Evolutionary conservation across 768 basidiomycete genomes (phyloP).

Genomic region (Xerocomellus amylosporus): DNA sequence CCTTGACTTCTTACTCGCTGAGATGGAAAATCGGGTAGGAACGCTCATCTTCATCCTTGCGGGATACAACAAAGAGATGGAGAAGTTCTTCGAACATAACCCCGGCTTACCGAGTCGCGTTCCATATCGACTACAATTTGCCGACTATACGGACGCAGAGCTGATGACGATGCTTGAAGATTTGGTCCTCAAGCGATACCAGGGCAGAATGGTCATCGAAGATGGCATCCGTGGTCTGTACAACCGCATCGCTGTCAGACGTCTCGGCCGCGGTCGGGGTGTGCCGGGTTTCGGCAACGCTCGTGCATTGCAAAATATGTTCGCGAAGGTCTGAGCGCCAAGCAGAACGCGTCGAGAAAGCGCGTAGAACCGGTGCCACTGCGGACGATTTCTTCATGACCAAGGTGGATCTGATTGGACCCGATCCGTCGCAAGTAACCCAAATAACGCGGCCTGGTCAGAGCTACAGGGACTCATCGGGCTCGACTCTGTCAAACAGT

Average conservation of each 20-base stretch:
- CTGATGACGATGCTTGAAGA: conserved; percentile 53
- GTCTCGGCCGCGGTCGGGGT: conserved; percentile 15
- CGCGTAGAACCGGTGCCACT: conserved; percentile 37
- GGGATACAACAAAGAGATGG: conserved; percentile 71
- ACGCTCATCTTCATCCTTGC: conserved; percentile 67
- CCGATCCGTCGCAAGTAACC: conserved; percentile 51
- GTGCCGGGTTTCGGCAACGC: conserved; percentile 65
- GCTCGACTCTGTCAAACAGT: conserved; percentile 53
- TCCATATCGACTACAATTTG: conserved; percentile 56
- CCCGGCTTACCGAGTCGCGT: conserved; percentile 69
- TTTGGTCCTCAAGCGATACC: conserved; percentile 44
- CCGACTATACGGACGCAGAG: conserved; percentile 59
- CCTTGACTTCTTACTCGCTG: conserved; percentile 66
- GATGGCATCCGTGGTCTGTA: conserved; percentile 54
- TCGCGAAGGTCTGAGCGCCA: conserved; percentile 52
- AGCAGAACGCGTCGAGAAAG: conserved; percentile 44
- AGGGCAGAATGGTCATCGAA: conserved; percentile 53
- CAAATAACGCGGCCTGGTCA: conserved; percentile 47
- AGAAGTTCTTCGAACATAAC: conserved; percentile 74
- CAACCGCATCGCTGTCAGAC: conserved; percentile 34
- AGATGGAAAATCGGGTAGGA: conserved; percentile 71
- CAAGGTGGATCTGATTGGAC: conserved; percentile 62
- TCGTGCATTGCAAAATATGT: conserved; percentile 53
- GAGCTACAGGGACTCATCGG: conserved; percentile 53
- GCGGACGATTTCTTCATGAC: conserved; percentile 52